Evolutionary conservation across 164 flowering plant species (phyloP).

Genomic region (Annona cherimola): DNA sequence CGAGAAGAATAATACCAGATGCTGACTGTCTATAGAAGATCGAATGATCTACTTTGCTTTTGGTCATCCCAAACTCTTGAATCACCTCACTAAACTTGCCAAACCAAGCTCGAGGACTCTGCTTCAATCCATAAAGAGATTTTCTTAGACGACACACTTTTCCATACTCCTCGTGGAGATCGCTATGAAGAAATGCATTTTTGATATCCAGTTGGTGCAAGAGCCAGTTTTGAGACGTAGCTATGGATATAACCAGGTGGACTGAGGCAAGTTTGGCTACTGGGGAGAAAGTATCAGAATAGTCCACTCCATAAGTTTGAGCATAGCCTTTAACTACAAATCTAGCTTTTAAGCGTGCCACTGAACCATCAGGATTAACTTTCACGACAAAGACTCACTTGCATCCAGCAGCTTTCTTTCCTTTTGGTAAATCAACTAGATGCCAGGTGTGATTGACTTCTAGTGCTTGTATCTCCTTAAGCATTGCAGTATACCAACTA

Average conservation of each 20-base stretch:
- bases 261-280: background rate
- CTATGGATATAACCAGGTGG: background rate
- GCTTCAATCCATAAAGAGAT: background rate
- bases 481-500: background rate
- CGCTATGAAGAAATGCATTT: background rate
- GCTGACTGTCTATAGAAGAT: too few relatives aligned
- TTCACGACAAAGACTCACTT: background rate
- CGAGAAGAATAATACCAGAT: too few relatives aligned
- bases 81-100: background rate
- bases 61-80: background rate
- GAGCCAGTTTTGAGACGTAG: background rate
- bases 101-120: background rate
- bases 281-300: background rate
- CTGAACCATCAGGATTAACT: background rate
- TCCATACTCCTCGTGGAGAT: background rate
- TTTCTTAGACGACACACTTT: background rate
- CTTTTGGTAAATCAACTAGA: background rate
- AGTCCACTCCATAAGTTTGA: background rate
- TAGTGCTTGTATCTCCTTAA: background rate
- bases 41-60: background rate
- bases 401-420: background rate
- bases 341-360: background rate
- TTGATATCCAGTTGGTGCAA: background rate
- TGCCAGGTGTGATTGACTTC: background rate
- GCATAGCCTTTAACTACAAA: background rate